phyloP scores from a whole-genome alignment of 495 filamentous ascomycete genomes.

The Podospora conica region DNA sequence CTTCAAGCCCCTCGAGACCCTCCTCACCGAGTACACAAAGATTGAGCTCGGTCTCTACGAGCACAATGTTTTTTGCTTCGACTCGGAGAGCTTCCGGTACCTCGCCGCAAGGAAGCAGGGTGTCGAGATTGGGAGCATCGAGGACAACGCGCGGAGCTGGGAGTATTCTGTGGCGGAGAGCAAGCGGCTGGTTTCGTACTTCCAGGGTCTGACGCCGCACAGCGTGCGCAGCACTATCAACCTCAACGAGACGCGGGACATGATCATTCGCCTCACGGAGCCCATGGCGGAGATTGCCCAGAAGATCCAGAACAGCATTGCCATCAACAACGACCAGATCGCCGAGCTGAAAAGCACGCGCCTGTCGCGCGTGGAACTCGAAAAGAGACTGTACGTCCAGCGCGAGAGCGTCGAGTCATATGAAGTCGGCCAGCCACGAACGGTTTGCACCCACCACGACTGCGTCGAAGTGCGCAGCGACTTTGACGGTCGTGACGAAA shows the following conservation, averaged over 20 bases:
- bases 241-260: slow-evolving; percentile 32
- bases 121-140: slow-evolving; percentile 23
- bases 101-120: slow-evolving; percentile 35
- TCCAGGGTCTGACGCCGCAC: slow-evolving; percentile 26
- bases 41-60: slow-evolving; percentile 19
- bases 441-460: slow-evolving; percentile 9
- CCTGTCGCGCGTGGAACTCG: slow-evolving; percentile 20
- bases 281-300: slow-evolving; percentile 35
- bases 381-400: slow-evolving; percentile 19
- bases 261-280: slow-evolving; percentile 31
- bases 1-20: slow-evolving; percentile 25
- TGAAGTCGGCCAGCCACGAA: slow-evolving; percentile 4
- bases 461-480: slow-evolving; percentile 13
- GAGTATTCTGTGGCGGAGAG: slow-evolving; percentile 29
- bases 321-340: slow-evolving; percentile 23
- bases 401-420: slow-evolving; percentile 11
- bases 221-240: slow-evolving; percentile 32
- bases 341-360: slow-evolving; percentile 14
- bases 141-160: slow-evolving; percentile 36
- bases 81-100: slow-evolving; percentile 43
- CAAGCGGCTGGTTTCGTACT: slow-evolving; percentile 26
- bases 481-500: slow-evolving; percentile 8
- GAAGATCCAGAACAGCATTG: slow-evolving; percentile 29
- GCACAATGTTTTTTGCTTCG: slow-evolving; percentile 38
- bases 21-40: slow-evolving; percentile 25